These are phyloP conservation scores for Aspergillus quadricinctus DNA, from an alignment of 2,329 filamentous ascomycete species.

Conservation along the genomic window DNA sequence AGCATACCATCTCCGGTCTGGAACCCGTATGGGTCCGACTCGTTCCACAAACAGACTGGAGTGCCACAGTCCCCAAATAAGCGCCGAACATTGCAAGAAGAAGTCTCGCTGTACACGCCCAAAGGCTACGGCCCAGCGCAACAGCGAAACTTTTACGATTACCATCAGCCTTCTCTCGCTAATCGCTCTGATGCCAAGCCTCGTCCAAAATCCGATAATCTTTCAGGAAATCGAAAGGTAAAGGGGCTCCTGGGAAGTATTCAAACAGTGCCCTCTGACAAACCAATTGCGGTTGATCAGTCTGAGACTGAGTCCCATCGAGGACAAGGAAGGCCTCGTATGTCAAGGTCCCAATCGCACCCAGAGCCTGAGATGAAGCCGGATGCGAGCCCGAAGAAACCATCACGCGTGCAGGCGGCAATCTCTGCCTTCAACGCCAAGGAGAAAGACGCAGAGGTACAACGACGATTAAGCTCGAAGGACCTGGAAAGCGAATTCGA, in stretches of 20 bases:
- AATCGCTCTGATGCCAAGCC: conserved; percentile 37
- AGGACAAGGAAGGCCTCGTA: conserved; percentile 17
- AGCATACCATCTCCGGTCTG: conserved; percentile 67
- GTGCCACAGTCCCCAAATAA: conserved; percentile 44
- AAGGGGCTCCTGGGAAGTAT: conserved; percentile 29
- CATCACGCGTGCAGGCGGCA: conserved; percentile 58
- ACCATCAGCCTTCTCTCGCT: conserved; percentile 44
- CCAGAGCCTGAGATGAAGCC: conserved; percentile 23
- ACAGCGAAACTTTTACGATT: conserved; percentile 58
- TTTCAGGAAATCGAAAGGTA: conserved; percentile 40
- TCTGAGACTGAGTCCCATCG: conserved; percentile 16
- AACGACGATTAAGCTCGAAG: conserved; percentile 46
- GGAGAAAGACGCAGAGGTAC: conserved; percentile 43
- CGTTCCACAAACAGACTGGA: conserved; percentile 27
- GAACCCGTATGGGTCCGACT: conserved; percentile 61
- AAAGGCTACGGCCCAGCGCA: conserved; percentile 57
- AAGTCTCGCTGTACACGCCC: conserved; percentile 57
- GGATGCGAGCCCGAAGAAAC: conserved; percentile 41
- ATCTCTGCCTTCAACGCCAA: conserved; percentile 60
- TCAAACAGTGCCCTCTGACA: conserved; percentile 24
- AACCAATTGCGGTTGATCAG: conserved; percentile 11
- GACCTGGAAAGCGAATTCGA: conserved; percentile 62
- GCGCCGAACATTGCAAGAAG: conserved; percentile 46
- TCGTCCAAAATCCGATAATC: conserved; percentile 50
- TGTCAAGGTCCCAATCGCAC: conserved; percentile 33